phyloP scores from a whole-genome alignment of 2,329 filamentous ascomycete species.

The Penicillium concentricum region DNA sequence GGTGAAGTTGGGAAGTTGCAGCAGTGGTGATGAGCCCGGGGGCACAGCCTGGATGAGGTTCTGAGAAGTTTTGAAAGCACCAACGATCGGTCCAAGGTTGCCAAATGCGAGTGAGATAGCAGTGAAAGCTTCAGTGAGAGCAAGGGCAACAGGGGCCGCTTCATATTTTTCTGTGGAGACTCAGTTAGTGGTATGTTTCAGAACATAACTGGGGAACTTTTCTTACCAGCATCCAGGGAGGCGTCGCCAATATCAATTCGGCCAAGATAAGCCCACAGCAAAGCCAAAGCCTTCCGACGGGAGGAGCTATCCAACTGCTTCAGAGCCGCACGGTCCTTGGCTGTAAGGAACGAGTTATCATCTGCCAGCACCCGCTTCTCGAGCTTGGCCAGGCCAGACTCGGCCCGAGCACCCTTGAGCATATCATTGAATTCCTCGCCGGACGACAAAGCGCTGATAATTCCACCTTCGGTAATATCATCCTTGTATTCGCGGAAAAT shows the following conservation, averaged over 20 bases:
- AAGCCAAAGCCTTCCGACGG: constrained; percentile 79
- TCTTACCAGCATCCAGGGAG: constrained; percentile 64
- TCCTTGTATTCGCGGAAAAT: constrained; percentile 93
- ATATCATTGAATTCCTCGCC: constrained; percentile 81
- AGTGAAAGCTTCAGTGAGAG: constrained; percentile 80
- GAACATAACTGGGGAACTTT: background rate
- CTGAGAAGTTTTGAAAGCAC: constrained; percentile 79
- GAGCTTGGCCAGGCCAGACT: constrained; percentile 76
- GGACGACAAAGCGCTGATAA: constrained; percentile 76
- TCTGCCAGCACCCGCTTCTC: constrained; percentile 75
- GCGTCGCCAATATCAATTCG: constrained; percentile 80
- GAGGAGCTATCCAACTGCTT: constrained; percentile 76
- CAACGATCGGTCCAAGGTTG: constrained; percentile 76
- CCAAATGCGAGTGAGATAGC: constrained; percentile 86
- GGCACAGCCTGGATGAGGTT: constrained; percentile 85
- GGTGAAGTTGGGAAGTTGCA: constrained; percentile 88
- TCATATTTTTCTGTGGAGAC: constrained; percentile 69
- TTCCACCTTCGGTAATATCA: constrained; percentile 73
- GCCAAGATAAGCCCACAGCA: constrained; percentile 94
- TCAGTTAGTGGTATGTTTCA: constrained; percentile 16
- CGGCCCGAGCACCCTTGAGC: constrained; percentile 74
- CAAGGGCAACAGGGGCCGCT: constrained; percentile 80
- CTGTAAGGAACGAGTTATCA: constrained; percentile 58
- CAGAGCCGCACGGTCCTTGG: constrained; percentile 73
- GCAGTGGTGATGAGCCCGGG: constrained; percentile 78